phyloP scores from a whole-genome alignment of 345 rosid species.

The Noccaea bulbosa region DNA sequence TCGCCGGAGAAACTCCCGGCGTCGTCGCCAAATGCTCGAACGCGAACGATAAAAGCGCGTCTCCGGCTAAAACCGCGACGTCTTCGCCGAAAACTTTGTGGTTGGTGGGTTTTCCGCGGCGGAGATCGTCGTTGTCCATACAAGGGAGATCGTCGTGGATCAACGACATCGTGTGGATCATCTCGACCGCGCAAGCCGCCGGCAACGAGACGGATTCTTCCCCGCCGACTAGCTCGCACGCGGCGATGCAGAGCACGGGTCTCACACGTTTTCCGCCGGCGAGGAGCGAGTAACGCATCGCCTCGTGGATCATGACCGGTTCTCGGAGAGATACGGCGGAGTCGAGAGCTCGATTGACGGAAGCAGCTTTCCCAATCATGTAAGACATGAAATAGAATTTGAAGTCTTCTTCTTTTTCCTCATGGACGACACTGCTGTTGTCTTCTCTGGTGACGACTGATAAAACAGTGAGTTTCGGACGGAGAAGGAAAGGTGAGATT shows the following conservation, averaged over 20 bases:
- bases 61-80: slow-evolving; percentile 82
- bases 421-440: neutral
- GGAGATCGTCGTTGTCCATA: slow-evolving; percentile 90
- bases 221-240: slow-evolving; percentile 78
- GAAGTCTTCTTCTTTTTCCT: slow-evolving; percentile 34
- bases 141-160: slow-evolving; percentile 93
- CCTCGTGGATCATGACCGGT: slow-evolving; percentile 75
- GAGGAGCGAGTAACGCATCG: slow-evolving; percentile 86
- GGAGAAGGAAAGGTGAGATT: slow-evolving; percentile 16
- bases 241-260: slow-evolving; percentile 75
- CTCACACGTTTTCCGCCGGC: slow-evolving; percentile 91
- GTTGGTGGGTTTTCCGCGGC: slow-evolving; percentile 91
- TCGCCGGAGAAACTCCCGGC: slow-evolving; percentile 36
- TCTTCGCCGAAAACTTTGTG: slow-evolving; percentile 82
- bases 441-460: slow-evolving; percentile 49
- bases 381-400: slow-evolving; percentile 73
- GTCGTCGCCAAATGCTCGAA: slow-evolving; percentile 66
- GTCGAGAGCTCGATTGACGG: slow-evolving; percentile 69
- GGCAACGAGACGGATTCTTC: slow-evolving; percentile 66
- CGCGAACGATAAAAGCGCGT: slow-evolving; percentile 70
- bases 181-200: slow-evolving; percentile 84
- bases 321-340: slow-evolving; percentile 61
- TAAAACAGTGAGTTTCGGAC: slow-evolving; percentile 35
- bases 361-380: slow-evolving; percentile 62
- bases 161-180: slow-evolving; percentile 91